Conservation (phyloP, 345 rosid species). For the Euphorbia lathyris region DNA sequence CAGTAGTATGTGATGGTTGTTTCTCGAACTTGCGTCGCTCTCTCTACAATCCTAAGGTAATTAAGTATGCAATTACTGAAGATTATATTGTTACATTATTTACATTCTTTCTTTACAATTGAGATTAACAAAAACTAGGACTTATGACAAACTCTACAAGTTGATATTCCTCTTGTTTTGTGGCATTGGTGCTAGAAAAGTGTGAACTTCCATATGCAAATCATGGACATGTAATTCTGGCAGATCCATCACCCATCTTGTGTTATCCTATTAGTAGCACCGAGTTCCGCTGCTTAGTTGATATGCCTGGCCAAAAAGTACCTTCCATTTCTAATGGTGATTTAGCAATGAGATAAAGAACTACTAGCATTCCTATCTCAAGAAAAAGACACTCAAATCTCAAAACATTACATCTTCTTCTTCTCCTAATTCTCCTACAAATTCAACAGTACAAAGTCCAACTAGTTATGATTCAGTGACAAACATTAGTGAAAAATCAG, state of each 20-base stretch:
- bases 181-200: background rate
- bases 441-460: slow-evolving; percentile 20
- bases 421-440: slow-evolving; percentile 25
- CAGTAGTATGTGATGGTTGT: no score
- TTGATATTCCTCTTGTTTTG: background rate
- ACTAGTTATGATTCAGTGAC: slow-evolving; percentile 21
- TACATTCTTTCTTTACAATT: no score
- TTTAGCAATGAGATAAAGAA: slow-evolving; percentile 73
- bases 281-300: no score
- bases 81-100: no score
- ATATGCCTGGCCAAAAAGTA: no score
- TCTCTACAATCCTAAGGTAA: no score
- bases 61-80: no score
- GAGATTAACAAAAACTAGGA: no score
- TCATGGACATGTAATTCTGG: background rate
- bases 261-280: no score
- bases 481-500: slow-evolving; percentile 17
- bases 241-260: background rate
- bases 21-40: no score
- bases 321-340: background rate
- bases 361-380: slow-evolving; percentile 83
- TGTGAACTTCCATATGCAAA: background rate
- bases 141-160: no score
- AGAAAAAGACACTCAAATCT: slow-evolving; percentile 54
- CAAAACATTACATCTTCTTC: slow-evolving; percentile 8